A percentile compares a stretch with the other conserved stretches of the same genome.
phyloP scores from a whole-genome alignment of 164 flowering plant genomes.

The Taxillus chinensis region DNA sequence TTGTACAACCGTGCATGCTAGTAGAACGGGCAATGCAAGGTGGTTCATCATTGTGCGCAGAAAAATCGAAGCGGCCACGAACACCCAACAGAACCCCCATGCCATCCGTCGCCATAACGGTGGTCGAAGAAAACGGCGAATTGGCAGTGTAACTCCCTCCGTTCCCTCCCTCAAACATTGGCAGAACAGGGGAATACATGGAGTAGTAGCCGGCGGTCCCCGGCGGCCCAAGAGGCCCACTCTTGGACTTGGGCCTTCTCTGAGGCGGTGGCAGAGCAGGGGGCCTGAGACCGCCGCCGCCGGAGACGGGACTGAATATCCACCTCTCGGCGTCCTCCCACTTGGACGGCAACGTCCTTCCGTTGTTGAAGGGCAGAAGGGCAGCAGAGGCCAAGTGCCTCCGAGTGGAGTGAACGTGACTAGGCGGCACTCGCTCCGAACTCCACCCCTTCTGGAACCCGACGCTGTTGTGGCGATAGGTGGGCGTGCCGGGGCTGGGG shows the following conservation, averaged over 20 bases:
- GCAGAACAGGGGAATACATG: conserved; percentile 47
- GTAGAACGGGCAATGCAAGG: conserved; percentile 71
- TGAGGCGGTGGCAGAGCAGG: conserved; percentile 36
- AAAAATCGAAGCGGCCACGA: conserved; percentile 14
- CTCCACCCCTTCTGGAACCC: conserved; percentile 85
- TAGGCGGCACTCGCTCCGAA: conserved; percentile 74
- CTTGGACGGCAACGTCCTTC: conserved; percentile 82
- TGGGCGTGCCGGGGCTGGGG: conserved; percentile 83
- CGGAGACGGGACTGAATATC: conserved; percentile 77
- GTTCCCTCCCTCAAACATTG: conserved; percentile 41
- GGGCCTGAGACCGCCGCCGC: conserved; percentile 31
- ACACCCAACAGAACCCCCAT: conserved; percentile 20
- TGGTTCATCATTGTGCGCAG: conserved; percentile 21
- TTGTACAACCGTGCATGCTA: conserved; percentile 87
- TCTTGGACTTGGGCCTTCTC: conserved; percentile 75
- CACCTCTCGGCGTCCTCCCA: conserved; percentile 99
- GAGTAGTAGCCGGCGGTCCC: conserved; percentile 51
- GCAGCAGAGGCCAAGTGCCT: conserved; percentile 25
- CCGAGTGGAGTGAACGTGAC: conserved; percentile 26
- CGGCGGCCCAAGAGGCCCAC: conserved; percentile 88
- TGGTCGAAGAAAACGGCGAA: conserved; percentile 58
- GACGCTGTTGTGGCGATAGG: conserved; percentile 27
- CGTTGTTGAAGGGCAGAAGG: conserved; percentile 50
- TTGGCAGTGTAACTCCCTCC: conserved; percentile 25
- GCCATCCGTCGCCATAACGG: conserved; percentile 39